Percentiles rank a stretch among this genome's conserved stretches.
These are phyloP conservation scores for Fraxinus ornus DNA, from an alignment of 305 asterid species.

Conservation along the genomic window DNA sequence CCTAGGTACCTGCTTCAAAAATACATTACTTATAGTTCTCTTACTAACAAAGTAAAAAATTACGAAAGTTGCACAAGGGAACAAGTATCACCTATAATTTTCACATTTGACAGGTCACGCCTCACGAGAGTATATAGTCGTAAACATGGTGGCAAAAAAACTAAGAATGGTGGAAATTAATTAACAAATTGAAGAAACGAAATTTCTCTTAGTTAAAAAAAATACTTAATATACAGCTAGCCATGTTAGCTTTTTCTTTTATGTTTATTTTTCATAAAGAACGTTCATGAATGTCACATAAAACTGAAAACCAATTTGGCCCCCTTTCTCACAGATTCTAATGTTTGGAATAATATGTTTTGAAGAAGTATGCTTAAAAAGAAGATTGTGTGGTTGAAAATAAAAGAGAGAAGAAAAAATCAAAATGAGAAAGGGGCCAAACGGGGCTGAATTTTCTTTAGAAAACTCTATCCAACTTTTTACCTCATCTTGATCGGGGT, in stretches of 20 bases:
- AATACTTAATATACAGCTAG: neutral
- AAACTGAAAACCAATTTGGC: neutral
- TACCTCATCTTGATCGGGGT: neutral
- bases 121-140: neutral
- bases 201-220: neutral
- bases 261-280: neutral
- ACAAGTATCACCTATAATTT: neutral
- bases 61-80: neutral
- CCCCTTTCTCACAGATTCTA: too few species aligned
- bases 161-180: neutral
- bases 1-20: constrained; percentile 68
- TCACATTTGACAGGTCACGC: neutral
- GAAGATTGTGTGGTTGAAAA: too few species aligned
- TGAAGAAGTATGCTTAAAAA: too few species aligned
- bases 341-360: too few species aligned
- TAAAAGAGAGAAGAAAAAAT: too few species aligned
- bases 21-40: neutral
- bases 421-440: too few species aligned
- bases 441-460: too few species aligned
- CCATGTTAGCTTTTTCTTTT: neutral
- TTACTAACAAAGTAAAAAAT: neutral
- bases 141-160: neutral
- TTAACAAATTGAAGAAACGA: neutral
- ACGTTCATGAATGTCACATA: neutral
- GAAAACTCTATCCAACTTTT: neutral